phyloP scores from a whole-genome alignment of 2,329 filamentous ascomycete species.

The Penicillium digitatum region DNA sequence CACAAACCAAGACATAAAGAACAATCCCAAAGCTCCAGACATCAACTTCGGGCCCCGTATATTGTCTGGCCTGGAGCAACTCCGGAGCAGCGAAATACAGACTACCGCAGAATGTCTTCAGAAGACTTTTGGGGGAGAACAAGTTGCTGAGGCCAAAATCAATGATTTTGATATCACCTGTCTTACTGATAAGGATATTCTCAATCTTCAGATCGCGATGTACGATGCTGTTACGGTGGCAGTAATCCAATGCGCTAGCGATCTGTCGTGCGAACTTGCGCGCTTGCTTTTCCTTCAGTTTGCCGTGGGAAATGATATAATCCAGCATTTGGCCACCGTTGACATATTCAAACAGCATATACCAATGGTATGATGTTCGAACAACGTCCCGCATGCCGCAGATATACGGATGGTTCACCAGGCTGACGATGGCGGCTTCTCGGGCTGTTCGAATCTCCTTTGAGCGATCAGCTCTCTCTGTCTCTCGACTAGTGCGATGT shows the following conservation, averaged over 20 bases:
- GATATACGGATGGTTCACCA: constrained; percentile 91
- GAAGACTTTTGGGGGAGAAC: constrained; percentile 75
- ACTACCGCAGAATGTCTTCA: constrained; percentile 97
- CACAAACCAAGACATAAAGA: constrained; percentile 92
- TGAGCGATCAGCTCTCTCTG: constrained; percentile 88
- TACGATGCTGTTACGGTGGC: constrained; percentile 95
- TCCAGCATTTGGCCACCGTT: constrained; percentile 99
- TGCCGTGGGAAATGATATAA: constrained; percentile 97
- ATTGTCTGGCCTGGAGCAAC: constrained; percentile 85
- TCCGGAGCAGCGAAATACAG: constrained; percentile 97
- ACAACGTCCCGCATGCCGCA: constrained; percentile 94
- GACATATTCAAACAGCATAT: constrained; percentile 99
- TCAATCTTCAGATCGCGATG: constrained; percentile 98
- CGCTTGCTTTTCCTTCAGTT: constrained; percentile 96
- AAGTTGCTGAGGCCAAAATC: constrained; percentile 97
- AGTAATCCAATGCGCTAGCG: constrained; percentile 93
- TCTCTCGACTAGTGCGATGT: constrained; percentile 65
- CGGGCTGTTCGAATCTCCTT: constrained; percentile 93
- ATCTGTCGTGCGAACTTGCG: constrained; percentile 97
- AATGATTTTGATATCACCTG: constrained; percentile 98
- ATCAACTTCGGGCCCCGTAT: constrained; percentile 94
- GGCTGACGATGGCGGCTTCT: constrained; percentile 92
- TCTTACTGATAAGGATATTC: constrained; percentile 98
- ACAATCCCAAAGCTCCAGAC: constrained; percentile 99
- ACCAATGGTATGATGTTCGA: constrained; percentile 97